phyloP scores from a whole-genome alignment of 192 early-diverging fungal species.

The Entomortierella beljakovae region DNA sequence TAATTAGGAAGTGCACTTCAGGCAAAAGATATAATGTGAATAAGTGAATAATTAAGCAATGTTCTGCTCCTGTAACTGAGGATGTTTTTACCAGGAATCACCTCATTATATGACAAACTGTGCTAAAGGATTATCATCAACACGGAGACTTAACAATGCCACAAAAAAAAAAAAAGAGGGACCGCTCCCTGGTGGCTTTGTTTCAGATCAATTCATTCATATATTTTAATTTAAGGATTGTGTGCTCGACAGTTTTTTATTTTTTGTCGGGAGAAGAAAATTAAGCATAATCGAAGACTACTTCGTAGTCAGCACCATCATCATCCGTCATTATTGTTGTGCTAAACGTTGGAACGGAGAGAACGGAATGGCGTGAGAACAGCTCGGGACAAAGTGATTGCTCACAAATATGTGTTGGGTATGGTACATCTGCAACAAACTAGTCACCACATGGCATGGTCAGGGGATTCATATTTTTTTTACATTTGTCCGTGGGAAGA shows the following conservation, averaged over 20 bases:
- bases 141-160: too few relatives aligned
- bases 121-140: not conserved
- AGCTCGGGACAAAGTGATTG: too few relatives aligned
- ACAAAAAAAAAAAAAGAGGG: too few relatives aligned
- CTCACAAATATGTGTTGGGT: not conserved
- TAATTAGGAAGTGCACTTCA: too few relatives aligned
- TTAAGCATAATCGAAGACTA: not conserved
- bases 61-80: too few relatives aligned
- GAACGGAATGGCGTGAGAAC: too few relatives aligned
- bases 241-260: conserved; percentile 19
- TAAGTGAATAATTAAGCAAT: too few relatives aligned
- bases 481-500: conserved; percentile 22
- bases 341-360: not conserved
- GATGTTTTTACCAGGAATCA: too few relatives aligned
- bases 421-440: not conserved
- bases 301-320: not conserved
- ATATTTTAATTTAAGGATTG: conserved; percentile 44
- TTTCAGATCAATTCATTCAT: conserved; percentile 29
- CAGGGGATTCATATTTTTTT: not conserved
- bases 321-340: conserved; percentile 2
- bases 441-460: not conserved
- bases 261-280: not conserved
- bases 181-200: not conserved
- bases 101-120: not conserved
- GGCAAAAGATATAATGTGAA: too few relatives aligned